Evolutionary conservation across 2,329 filamentous ascomycete species (phyloP).

Genomic region (Clonostachys byssicola): DNA sequence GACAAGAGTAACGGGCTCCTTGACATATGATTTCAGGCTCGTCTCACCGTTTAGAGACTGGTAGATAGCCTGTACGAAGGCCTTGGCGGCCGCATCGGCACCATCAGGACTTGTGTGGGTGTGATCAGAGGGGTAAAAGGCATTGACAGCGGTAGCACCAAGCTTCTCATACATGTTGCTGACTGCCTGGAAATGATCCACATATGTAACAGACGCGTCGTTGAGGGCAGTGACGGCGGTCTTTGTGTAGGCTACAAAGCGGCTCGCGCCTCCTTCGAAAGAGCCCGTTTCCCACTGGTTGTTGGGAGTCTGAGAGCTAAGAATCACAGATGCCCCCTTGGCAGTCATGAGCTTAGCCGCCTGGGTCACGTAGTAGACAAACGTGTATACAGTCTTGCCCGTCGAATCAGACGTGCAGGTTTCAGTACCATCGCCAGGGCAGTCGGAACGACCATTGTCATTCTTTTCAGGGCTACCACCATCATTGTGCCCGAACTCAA

Average conservation of each 20-base stretch:
- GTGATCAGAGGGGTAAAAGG: constrained; percentile 54
- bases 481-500: constrained; percentile 73
- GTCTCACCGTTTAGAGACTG: constrained; percentile 20
- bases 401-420: constrained; percentile 32
- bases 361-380: constrained; percentile 53
- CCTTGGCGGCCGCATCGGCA: constrained; percentile 49
- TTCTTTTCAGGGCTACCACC: constrained; percentile 47
- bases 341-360: constrained; percentile 47
- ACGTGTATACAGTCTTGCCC: constrained; percentile 53
- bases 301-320: constrained; percentile 49
- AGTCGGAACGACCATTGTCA: constrained; percentile 61
- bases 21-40: constrained; percentile 14
- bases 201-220: constrained; percentile 41
- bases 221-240: constrained; percentile 28
- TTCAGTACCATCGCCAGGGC: constrained; percentile 46
- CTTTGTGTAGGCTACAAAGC: constrained; percentile 54
- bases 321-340: constrained; percentile 57
- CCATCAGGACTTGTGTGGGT: constrained; percentile 56
- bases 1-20: constrained; percentile 8
- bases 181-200: constrained; percentile 57
- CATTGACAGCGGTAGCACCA: constrained; percentile 43
- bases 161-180: constrained; percentile 47
- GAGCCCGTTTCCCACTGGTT: constrained; percentile 57
- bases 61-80: constrained; percentile 38
- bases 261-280: constrained; percentile 38